Percentiles rank a stretch among this genome's conserved stretches.
Evolutionary conservation across 768 basidiomycete genomes (phyloP).

Genomic region (Kwoniella sp.): DNA sequence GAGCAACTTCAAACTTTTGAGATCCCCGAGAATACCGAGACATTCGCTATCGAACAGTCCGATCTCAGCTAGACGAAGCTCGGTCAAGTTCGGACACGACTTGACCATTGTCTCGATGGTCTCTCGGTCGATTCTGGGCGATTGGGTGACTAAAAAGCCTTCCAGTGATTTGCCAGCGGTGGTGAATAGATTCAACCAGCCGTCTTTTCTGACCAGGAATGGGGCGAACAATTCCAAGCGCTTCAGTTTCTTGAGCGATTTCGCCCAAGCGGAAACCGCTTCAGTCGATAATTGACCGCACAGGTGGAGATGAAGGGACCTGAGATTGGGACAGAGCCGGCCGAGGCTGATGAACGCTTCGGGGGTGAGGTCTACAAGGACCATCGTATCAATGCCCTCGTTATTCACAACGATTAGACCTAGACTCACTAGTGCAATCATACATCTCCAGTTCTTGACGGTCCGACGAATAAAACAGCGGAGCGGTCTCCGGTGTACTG

Average conservation of each 20-base stretch:
- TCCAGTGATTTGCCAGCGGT: slow-evolving; percentile 60
- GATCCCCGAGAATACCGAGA: slow-evolving; percentile 55
- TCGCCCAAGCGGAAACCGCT: slow-evolving; percentile 54
- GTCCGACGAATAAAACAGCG: slow-evolving; percentile 73
- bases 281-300: slow-evolving; percentile 71
- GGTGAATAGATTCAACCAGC: slow-evolving; percentile 73
- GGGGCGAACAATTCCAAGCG: slow-evolving; percentile 80
- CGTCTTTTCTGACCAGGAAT: slow-evolving; percentile 59
- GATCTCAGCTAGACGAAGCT: slow-evolving; percentile 73
- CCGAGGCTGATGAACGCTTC: slow-evolving; percentile 67
- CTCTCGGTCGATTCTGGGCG: slow-evolving; percentile 73
- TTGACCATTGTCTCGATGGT: slow-evolving; percentile 62
- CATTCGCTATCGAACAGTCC: slow-evolving; percentile 67
- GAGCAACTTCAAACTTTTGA: slow-evolving; percentile 58
- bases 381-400: background rate
- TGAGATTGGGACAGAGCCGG: slow-evolving; percentile 77
- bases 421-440: slow-evolving; percentile 84
- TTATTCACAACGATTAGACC: background rate
- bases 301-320: slow-evolving; percentile 70
- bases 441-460: slow-evolving; percentile 70
- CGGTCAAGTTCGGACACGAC: slow-evolving; percentile 59
- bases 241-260: slow-evolving; percentile 62
- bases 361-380: slow-evolving; percentile 61
- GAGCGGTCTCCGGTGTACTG: slow-evolving; percentile 73
- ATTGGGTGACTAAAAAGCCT: slow-evolving; percentile 75